These are phyloP conservation scores for Chalciporus piperatus DNA, from an alignment of 768 basidiomycete species.

Conservation along the genomic window DNA sequence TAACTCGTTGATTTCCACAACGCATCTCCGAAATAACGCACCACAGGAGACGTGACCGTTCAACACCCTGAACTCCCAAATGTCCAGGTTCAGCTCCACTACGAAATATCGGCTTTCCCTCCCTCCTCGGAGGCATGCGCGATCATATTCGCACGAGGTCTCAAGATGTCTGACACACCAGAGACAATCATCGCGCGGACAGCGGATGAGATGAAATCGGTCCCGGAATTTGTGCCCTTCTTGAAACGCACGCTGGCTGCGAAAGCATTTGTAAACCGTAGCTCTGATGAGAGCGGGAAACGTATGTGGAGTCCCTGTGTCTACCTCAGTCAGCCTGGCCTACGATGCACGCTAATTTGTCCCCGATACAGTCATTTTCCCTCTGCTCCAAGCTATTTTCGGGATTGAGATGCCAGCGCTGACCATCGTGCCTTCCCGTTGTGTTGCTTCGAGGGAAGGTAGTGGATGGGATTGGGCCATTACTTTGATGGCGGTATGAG, in stretches of 20 bases:
- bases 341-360: background rate
- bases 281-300: conserved; percentile 1
- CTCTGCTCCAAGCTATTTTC: conserved; percentile 23
- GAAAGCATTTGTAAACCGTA: conserved; percentile 25
- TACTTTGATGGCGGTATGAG: conserved; percentile 27
- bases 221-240: conserved; percentile 19
- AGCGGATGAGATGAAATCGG: conserved; percentile 12
- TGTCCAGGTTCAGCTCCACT: conserved; percentile 30
- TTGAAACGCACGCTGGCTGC: conserved; percentile 19
- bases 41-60: conserved; percentile 14
- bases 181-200: conserved; percentile 11
- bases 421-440: conserved; percentile 22
- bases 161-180: background rate
- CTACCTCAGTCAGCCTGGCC: background rate
- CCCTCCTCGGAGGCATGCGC: conserved; percentile 40
- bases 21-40: background rate
- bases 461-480: conserved; percentile 28
- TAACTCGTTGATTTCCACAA: background rate
- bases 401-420: conserved; percentile 24
- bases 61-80: conserved; percentile 4
- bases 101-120: conserved; percentile 49
- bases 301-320: conserved; percentile 14
- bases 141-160: conserved; percentile 42
- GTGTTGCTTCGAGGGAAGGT: conserved; percentile 21
- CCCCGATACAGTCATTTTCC: conserved; percentile 12